phyloP scores from a whole-genome alignment of 2,329 filamentous ascomycete genomes.

The Coniochaeta sp. region DNA sequence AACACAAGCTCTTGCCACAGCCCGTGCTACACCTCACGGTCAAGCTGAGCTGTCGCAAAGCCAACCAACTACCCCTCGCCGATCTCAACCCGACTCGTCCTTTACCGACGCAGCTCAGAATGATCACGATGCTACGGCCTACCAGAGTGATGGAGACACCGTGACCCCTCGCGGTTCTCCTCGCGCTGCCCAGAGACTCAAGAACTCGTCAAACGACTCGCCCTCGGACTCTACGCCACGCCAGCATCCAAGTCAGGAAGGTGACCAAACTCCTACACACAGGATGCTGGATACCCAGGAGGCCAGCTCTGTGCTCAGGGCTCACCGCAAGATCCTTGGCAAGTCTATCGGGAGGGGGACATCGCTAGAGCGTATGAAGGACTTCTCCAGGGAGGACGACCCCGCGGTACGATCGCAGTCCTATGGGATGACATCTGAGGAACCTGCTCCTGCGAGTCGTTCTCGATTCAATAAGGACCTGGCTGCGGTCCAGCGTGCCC shows the following conservation, averaged over 20 bases:
- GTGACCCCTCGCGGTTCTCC: conserved; percentile 27
- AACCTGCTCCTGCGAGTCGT: neutral
- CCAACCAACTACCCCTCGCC: neutral
- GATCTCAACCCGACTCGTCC: neutral
- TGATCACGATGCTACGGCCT: conserved; percentile 26
- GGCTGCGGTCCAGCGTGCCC: neutral
- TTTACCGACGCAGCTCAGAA: conserved; percentile 8
- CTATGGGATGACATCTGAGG: neutral
- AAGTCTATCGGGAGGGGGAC: conserved; percentile 19
- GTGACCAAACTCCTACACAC: conserved; percentile 8
- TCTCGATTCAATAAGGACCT: neutral
- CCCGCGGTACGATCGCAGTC: conserved; percentile 6
- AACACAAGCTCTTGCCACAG: conserved; percentile 51
- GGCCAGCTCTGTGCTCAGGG: conserved; percentile 25
- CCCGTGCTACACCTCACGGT: conserved; percentile 39
- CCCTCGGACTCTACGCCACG: neutral
- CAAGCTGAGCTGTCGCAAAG: conserved; percentile 14
- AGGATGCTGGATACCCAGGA: conserved; percentile 24
- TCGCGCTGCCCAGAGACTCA: conserved; percentile 7
- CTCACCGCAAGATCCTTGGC: conserved; percentile 25
- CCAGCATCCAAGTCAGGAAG: neutral
- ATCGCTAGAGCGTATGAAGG: conserved; percentile 10
- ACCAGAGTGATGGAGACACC: conserved; percentile 27
- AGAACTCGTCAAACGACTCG: neutral
- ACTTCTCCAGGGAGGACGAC: conserved; percentile 30